phyloP scores from a whole-genome alignment of 2,329 filamentous ascomycete species.

The Cladophialophora psammophila region DNA sequence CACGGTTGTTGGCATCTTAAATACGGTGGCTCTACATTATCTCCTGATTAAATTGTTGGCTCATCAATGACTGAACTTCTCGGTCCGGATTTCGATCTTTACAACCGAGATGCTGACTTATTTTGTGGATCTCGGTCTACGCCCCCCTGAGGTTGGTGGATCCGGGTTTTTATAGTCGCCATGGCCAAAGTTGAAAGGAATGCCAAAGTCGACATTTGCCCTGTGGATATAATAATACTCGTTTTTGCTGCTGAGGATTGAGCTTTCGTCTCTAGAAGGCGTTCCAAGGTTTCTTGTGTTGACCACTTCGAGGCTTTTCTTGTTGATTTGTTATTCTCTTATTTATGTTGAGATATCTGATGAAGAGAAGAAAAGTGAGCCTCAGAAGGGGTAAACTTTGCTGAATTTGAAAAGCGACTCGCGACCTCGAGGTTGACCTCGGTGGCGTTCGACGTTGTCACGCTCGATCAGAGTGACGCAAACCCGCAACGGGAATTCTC shows the following conservation, averaged over 20 bases:
- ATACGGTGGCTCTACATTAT: background rate
- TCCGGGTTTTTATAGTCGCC: conserved; percentile 7
- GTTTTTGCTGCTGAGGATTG: background rate
- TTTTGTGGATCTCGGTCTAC: background rate
- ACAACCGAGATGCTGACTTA: background rate
- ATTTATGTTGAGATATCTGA: background rate
- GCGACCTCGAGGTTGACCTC: background rate
- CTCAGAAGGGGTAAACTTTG: background rate
- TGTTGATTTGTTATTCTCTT: background rate
- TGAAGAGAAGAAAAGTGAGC: background rate
- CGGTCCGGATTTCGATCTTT: background rate
- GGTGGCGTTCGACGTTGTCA: background rate
- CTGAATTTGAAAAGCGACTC: background rate
- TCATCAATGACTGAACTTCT: background rate
- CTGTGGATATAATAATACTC: background rate
- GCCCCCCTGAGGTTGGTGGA: background rate
- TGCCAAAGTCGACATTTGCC: background rate
- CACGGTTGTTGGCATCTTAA: background rate
- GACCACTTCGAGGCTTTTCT: background rate
- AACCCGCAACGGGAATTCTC: background rate
- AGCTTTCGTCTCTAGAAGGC: background rate
- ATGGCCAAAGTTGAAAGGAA: conserved; percentile 3
- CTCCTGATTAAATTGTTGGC: background rate
- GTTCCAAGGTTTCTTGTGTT: background rate
- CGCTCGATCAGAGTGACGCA: background rate